Conservation (phyloP, 1,139 yeast genomes). For the Scheffersomyces illinoinensis region DNA sequence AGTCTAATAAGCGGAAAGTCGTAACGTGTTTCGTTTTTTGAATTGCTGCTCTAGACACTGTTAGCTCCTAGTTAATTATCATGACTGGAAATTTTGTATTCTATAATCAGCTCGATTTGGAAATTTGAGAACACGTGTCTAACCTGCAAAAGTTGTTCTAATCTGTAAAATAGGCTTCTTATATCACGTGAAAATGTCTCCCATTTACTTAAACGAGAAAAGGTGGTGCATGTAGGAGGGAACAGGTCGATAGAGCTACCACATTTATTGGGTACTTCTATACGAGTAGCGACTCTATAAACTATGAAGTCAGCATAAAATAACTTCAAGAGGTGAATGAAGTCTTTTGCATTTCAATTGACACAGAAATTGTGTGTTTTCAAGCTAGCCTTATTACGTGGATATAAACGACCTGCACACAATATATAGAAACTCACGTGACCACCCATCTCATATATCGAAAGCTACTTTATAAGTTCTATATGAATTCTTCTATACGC, state of each 20-base stretch:
- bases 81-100: not conserved
- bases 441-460: not conserved
- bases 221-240: not conserved
- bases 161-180: not conserved
- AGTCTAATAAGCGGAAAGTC: not conserved
- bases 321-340: not conserved
- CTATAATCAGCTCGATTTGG: not conserved
- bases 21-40: not conserved
- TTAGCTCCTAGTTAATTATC: not conserved
- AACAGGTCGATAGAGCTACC: not conserved
- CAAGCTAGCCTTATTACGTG: not conserved
- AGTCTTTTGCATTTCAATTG: not conserved
- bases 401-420: not conserved
- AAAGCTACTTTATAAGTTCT: not conserved
- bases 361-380: not conserved
- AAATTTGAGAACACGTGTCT: not conserved
- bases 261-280: too few species aligned
- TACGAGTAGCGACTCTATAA: not conserved
- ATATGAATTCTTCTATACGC: not conserved
- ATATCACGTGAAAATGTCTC: not conserved
- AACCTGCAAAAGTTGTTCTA: not conserved
- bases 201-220: not conserved
- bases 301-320: not conserved
- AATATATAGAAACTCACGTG: not conserved
- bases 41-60: not conserved